Conservation (phyloP, 306 rosid species). For the Vigna trinervia region DNA sequence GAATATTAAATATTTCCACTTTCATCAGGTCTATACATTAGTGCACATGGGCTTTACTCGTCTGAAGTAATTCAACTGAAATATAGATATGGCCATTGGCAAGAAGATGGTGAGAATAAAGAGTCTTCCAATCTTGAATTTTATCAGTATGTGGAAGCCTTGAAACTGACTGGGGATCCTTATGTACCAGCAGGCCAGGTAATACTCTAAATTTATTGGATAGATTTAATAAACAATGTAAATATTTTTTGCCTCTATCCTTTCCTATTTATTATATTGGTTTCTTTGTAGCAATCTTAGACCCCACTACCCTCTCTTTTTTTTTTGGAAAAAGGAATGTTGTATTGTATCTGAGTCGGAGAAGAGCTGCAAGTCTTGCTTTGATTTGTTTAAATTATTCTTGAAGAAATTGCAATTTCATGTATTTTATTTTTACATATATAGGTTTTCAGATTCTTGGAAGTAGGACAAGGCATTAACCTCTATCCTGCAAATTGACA, state of each 20-base stretch:
- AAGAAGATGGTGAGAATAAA: conserved; percentile 16
- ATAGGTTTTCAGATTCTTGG: not conserved
- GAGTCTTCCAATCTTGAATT: conserved; percentile 7
- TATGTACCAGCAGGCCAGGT: conserved; percentile 21
- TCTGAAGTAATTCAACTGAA: conserved; percentile 21
- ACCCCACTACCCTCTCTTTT: conserved; percentile 15
- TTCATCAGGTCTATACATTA: conserved; percentile 23
- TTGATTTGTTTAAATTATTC: not conserved
- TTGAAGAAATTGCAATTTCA: not conserved
- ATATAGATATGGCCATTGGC: conserved; percentile 15
- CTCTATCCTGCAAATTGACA: not conserved
- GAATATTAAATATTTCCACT: not conserved
- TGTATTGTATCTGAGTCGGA: conserved; percentile 31
- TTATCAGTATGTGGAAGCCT: conserved; percentile 28
- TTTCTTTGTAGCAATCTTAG: conserved; percentile 43
- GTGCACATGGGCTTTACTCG: conserved; percentile 2
- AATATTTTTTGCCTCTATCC: not conserved
- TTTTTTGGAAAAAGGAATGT: conserved; percentile 55
- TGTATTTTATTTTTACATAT: not conserved
- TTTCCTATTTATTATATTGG: conserved; percentile 4
- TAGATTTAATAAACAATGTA: not conserved
- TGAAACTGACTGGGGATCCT: conserved; percentile 29
- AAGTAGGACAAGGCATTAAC: not conserved
- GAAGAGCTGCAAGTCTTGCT: conserved; percentile 49
- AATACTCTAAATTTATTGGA: conserved; percentile 6